phyloP scores from a whole-genome alignment of 495 filamentous ascomycete genomes.

The Symbiotaphrina buchneri region DNA sequence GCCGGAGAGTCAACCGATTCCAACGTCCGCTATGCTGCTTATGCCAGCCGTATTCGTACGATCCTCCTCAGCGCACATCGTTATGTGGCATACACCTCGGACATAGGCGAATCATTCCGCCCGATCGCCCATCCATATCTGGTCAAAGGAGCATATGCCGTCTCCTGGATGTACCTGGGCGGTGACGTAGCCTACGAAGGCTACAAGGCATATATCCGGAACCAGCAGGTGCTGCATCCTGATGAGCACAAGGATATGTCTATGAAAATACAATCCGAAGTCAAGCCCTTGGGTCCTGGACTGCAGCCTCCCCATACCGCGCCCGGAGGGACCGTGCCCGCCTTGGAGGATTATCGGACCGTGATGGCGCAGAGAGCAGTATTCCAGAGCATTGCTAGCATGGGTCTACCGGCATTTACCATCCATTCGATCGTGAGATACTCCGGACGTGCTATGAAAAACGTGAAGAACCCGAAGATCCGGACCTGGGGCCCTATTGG shows the following conservation, averaged over 20 bases:
- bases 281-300: no score
- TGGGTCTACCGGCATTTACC: conserved; percentile 88
- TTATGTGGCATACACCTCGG: conserved; percentile 93
- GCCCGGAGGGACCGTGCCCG: conserved; percentile 30
- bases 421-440: conserved; percentile 86
- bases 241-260: conserved; percentile 8
- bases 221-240: conserved; percentile 28
- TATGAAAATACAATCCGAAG: no score
- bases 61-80: conserved; percentile 80
- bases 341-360: conserved; percentile 73
- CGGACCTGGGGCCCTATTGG: conserved; percentile 82
- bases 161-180: conserved; percentile 80
- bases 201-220: conserved; percentile 79
- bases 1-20: conserved; percentile 64
- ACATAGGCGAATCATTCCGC: conserved; percentile 92
- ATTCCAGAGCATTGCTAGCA: conserved; percentile 77
- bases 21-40: conserved; percentile 76
- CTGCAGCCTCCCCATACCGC: conserved; percentile 5
- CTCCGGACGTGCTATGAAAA: conserved; percentile 58
- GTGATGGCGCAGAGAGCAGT: conserved; percentile 79
- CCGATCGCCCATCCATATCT: conserved; percentile 72
- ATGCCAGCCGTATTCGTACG: conserved; percentile 67
- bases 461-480: conserved; percentile 46
- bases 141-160: conserved; percentile 63
- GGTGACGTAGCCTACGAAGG: conserved; percentile 87